phyloP scores from a whole-genome alignment of 2,329 filamentous ascomycete genomes.

The Bipolaris sorokiniana region DNA sequence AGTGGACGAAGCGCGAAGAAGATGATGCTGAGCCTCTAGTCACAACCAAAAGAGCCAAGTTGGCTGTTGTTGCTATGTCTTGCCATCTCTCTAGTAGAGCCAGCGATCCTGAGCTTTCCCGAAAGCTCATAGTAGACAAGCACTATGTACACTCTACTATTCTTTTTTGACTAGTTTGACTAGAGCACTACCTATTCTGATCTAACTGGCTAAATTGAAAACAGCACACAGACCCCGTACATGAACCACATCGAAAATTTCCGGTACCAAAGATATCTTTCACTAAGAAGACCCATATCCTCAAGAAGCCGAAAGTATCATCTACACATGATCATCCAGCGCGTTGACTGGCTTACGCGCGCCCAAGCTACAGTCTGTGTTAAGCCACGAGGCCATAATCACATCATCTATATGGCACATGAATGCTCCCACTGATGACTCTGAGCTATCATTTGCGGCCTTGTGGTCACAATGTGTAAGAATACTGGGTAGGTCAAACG shows the following conservation, averaged over 20 bases:
- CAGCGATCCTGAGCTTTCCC: neutral
- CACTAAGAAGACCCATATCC: too few relatives aligned
- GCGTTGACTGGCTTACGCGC: too few relatives aligned
- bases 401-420: too few relatives aligned
- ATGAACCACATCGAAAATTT: constrained; percentile 16
- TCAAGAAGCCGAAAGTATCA: too few relatives aligned
- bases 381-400: too few relatives aligned
- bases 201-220: neutral
- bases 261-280: too few relatives aligned
- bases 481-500: too few relatives aligned
- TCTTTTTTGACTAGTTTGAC: neutral
- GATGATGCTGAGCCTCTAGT: neutral
- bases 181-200: neutral
- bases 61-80: neutral
- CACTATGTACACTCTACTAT: neutral
- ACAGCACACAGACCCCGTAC: neutral
- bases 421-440: too few relatives aligned
- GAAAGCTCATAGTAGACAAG: neutral
- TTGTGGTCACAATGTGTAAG: too few relatives aligned
- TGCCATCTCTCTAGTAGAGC: neutral
- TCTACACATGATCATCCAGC: too few relatives aligned
- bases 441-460: too few relatives aligned
- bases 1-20: constrained; percentile 1
- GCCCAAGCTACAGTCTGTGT: too few relatives aligned
- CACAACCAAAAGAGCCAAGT: neutral